Evolutionary conservation across 2,329 filamentous ascomycete species (phyloP).

Genomic region (Laburnicola sp.): DNA sequence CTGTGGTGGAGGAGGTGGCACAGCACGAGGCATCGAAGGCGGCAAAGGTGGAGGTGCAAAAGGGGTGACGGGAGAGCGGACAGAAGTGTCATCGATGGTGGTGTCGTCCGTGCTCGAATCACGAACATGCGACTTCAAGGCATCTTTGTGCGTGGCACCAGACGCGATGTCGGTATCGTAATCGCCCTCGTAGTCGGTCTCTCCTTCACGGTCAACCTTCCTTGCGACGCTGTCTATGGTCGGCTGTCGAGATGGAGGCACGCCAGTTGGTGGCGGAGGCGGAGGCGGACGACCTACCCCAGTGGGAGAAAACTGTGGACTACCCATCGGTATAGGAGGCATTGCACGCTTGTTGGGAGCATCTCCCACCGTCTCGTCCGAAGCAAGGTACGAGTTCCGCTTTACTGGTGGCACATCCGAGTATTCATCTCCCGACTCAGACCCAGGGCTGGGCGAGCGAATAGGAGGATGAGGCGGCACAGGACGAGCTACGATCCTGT

Average conservation of each 20-base stretch:
- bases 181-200: conserved; percentile 94
- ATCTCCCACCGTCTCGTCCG: conserved; percentile 38
- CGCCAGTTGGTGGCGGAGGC: conserved; percentile 51
- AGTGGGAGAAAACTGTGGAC: conserved; percentile 39
- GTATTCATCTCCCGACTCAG: conserved; percentile 86
- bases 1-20: conserved; percentile 60
- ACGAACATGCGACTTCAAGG: conserved; percentile 77
- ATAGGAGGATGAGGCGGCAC: conserved; percentile 56
- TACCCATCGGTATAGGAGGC: conserved; percentile 58
- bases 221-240: conserved; percentile 36
- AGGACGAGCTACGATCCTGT: conserved; percentile 64
- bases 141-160: conserved; percentile 92
- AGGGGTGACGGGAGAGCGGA: conserved; percentile 45
- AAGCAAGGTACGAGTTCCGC: conserved; percentile 47
- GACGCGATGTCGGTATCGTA: conserved; percentile 97
- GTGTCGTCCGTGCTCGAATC: conserved; percentile 75
- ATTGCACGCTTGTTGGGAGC: conserved; percentile 37
- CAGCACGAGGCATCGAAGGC: conserved; percentile 46
- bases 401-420: conserved; percentile 44
- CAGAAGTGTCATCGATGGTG: conserved; percentile 56
- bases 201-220: conserved; percentile 68
- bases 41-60: conserved; percentile 41
- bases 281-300: conserved; percentile 47
- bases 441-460: conserved; percentile 73
- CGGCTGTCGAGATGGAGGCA: conserved; percentile 43